These are phyloP conservation scores for Ceratocystis alfenasii DNA, from an alignment of 2,329 filamentous ascomycete genomes.

Conservation along the genomic window DNA sequence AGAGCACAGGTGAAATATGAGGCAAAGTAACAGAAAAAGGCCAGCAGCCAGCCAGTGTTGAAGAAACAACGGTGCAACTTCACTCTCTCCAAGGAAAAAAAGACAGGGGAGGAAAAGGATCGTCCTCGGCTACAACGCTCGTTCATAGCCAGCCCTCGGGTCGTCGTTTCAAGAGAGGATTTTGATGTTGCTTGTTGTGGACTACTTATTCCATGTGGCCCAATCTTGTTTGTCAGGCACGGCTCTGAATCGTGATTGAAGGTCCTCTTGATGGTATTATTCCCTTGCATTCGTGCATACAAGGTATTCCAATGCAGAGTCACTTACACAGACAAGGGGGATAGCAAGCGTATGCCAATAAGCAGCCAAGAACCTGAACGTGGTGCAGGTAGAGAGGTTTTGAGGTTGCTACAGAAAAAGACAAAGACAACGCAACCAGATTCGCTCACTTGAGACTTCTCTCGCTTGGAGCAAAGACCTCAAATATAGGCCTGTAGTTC, in stretches of 20 bases:
- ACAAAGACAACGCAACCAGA: too few species aligned
- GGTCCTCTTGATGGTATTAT: background rate
- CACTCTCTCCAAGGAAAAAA: background rate
- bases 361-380: background rate
- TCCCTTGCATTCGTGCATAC: constrained; percentile 5
- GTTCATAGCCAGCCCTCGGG: background rate
- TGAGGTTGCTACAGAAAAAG: background rate
- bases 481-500: background rate
- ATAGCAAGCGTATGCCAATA: background rate
- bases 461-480: too few species aligned
- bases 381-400: background rate
- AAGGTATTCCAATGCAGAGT: background rate
- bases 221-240: background rate
- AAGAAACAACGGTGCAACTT: background rate
- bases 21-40: too few species aligned
- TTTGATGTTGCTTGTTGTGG: background rate
- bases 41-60: background rate
- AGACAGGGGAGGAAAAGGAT: background rate
- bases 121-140: constrained; percentile 4
- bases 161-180: background rate
- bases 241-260: background rate
- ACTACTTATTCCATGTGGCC: background rate
- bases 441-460: background rate
- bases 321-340: constrained; percentile 3
- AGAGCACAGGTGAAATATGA: too few species aligned